phyloP scores from a whole-genome alignment of 176 grass and related monocot species.

The Lolium perenne region DNA sequence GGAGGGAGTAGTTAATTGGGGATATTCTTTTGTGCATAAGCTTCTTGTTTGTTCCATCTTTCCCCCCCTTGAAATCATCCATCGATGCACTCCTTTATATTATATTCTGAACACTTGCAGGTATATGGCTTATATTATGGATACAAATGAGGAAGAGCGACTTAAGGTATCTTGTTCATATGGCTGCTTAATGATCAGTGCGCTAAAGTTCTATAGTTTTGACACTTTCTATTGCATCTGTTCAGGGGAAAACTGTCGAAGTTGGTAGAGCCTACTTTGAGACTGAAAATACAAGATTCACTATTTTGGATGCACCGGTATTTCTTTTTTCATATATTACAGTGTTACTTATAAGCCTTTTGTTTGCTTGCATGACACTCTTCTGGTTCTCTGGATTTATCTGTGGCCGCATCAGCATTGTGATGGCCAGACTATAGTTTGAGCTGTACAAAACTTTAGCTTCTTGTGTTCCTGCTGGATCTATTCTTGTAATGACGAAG shows the following conservation, averaged over 20 bases:
- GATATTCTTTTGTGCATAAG: background rate
- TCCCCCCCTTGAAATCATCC: no score
- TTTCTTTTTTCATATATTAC: slow-evolving; percentile 17
- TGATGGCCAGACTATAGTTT: background rate
- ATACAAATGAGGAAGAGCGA: slow-evolving; percentile 98
- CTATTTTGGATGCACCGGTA: slow-evolving; percentile 90
- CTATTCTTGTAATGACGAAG: background rate
- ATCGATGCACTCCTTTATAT: background rate
- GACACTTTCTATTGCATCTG: slow-evolving; percentile 35
- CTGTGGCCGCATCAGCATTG: background rate
- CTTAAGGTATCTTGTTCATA: slow-evolving; percentile 59
- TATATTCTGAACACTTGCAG: slow-evolving; percentile 52
- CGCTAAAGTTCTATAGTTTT: background rate
- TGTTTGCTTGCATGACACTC: background rate
- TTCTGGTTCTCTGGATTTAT: background rate
- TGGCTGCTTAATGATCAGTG: background rate
- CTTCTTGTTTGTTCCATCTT: background rate
- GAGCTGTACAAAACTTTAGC: background rate
- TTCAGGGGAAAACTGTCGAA: slow-evolving; percentile 84
- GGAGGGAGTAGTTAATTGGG: background rate
- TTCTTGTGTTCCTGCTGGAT: background rate
- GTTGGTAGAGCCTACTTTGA: slow-evolving; percentile 96
- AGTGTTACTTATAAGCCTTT: background rate
- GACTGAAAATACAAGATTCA: slow-evolving; percentile 88
- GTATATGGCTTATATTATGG: slow-evolving; percentile 99